A percentile compares a stretch with the other conserved stretches of the same genome.
Evolutionary conservation across 108 stramenopile species (phyloP).

Genomic region (Skeletonema tropicum): DNA sequence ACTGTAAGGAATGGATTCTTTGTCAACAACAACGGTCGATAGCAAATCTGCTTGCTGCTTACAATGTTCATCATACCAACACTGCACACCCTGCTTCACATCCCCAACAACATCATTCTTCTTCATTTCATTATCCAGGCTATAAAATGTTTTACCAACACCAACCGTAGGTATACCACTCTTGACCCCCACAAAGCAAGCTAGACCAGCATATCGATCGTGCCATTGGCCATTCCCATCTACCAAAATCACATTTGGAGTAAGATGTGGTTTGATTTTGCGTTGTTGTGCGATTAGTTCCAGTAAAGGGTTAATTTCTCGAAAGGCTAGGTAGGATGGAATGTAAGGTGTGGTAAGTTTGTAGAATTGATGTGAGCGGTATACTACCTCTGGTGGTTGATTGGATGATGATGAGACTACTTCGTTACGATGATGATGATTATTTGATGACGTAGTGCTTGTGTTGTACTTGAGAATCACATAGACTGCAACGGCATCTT

Average conservation of each 20-base stretch:
- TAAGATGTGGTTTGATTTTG: constrained; percentile 33
- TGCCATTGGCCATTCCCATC: constrained; percentile 76
- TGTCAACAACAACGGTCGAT: neutral
- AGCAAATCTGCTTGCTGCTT: neutral
- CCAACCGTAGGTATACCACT: constrained; percentile 70
- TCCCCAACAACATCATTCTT: constrained; percentile 9
- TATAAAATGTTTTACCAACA: constrained; percentile 66
- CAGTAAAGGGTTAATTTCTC: constrained; percentile 66
- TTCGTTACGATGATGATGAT: neutral
- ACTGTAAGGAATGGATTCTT: neutral
- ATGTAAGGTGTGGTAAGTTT: constrained; percentile 38
- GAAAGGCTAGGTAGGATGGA: constrained; percentile 70
- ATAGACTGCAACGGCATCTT: constrained; percentile 60
- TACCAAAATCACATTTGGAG: constrained; percentile 58
- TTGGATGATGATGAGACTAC: no score
- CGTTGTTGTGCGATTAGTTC: constrained; percentile 55
- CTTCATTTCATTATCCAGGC: constrained; percentile 41
- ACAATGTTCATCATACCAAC: constrained; percentile 3
- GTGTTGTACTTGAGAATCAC: constrained; percentile 53
- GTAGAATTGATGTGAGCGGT: constrained; percentile 53
- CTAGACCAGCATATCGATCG: constrained; percentile 65
- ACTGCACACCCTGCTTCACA: constrained; percentile 14
- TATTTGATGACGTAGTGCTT: neutral
- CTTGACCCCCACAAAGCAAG: constrained; percentile 65
- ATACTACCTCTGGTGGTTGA: constrained; percentile 34